phyloP scores from a whole-genome alignment of 306 rosid species.

The Ormosia emarginata region DNA sequence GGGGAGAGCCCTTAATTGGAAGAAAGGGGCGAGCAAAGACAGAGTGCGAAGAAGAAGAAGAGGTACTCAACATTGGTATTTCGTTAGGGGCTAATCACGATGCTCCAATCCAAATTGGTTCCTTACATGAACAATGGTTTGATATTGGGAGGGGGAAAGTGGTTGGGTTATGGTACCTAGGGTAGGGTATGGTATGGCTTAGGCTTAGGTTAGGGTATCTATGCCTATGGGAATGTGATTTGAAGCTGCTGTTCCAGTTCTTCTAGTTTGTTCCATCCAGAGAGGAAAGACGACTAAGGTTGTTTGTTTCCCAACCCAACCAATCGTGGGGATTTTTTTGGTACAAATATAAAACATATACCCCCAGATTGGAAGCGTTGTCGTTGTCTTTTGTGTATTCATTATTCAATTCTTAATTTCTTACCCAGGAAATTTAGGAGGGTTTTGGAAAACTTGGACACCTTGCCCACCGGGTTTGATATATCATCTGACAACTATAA shows the following conservation, averaged over 20 bases:
- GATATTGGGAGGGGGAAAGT: not conserved
- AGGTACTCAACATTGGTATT: constrained; percentile 59
- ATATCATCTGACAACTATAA: not conserved
- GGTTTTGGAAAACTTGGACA: not conserved
- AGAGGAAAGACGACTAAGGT: not conserved
- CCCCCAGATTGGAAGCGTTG: not conserved
- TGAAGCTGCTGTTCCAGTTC: not conserved
- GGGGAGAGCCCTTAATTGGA: constrained; percentile 44
- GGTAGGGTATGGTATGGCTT: not conserved
- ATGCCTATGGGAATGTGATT: not conserved
- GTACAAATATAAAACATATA: no score
- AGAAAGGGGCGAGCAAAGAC: constrained; percentile 49
- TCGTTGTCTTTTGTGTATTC: no score
- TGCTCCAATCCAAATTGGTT: not conserved
- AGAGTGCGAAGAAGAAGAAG: constrained; percentile 42
- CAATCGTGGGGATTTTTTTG: not conserved
- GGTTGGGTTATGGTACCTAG: not conserved
- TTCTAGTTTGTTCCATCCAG: constrained; percentile 3
- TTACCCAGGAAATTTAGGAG: not conserved
- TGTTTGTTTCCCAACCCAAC: not conserved
- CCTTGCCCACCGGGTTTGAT: not conserved
- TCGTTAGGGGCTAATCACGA: not conserved
- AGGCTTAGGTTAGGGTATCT: no score
- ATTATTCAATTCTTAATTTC: not conserved
- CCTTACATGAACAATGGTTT: constrained; percentile 6